These are phyloP conservation scores for Candida verbasci DNA, from an alignment of 805 yeast genomes.

Conservation along the genomic window DNA sequence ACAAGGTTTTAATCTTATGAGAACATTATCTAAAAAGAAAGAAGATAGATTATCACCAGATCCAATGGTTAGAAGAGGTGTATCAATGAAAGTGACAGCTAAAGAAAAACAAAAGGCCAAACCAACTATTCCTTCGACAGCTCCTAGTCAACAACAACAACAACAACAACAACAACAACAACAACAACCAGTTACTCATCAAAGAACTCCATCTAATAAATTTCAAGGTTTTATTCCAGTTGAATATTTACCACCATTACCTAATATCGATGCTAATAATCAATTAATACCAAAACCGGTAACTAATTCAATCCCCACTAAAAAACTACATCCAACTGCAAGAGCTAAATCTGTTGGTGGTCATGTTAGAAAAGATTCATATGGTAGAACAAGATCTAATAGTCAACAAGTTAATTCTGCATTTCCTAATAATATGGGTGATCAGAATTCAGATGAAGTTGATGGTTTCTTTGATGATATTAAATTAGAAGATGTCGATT, in stretches of 20 bases:
- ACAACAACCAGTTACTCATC: slow-evolving; percentile 23
- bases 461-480: slow-evolving; percentile 61
- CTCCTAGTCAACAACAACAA: neutral
- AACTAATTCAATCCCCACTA: slow-evolving; percentile 4
- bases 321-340: slow-evolving; percentile 70
- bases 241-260: slow-evolving; percentile 42
- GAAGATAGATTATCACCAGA: slow-evolving; percentile 21
- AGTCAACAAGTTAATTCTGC: slow-evolving; percentile 35
- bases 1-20: slow-evolving; percentile 26
- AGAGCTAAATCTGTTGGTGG: slow-evolving; percentile 83
- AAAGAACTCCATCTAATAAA: slow-evolving; percentile 44
- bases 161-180: neutral
- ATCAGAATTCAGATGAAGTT: slow-evolving; percentile 44
- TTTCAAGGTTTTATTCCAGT: slow-evolving; percentile 39
- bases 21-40: slow-evolving; percentile 31
- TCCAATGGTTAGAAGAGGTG: slow-evolving; percentile 54
- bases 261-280: slow-evolving; percentile 30
- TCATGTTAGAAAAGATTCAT: slow-evolving; percentile 63
- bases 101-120: slow-evolving; percentile 39
- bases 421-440: slow-evolving; percentile 37
- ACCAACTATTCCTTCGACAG: slow-evolving; percentile 13
- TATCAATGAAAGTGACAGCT: slow-evolving; percentile 57
- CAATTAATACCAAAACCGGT: slow-evolving; percentile 14
- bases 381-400: slow-evolving; percentile 10
- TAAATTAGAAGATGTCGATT: slow-evolving; percentile 36